Evolutionary conservation across 1,284 basidiomycete genomes (phyloP).

Genomic region (Sanghuangporus sanghuang): DNA sequence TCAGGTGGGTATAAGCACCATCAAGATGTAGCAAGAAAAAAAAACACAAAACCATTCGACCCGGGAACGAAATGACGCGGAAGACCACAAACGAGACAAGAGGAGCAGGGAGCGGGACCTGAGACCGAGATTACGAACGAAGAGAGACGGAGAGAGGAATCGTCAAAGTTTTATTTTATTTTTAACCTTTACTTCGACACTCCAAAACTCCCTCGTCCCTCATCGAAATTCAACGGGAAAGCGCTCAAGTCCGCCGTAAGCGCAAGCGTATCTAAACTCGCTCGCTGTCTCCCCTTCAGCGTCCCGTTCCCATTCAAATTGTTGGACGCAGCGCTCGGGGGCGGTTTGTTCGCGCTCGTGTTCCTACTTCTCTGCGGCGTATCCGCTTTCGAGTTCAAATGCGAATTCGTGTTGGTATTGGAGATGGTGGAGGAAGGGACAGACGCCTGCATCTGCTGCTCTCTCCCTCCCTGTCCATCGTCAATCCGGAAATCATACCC

Average conservation of each 20-base stretch:
- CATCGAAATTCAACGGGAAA: conserved; percentile 66
- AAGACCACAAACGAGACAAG: background rate
- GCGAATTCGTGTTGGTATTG: background rate
- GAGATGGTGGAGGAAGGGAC: conserved; percentile 9
- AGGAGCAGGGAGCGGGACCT: background rate
- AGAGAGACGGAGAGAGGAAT: background rate
- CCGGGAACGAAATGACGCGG: background rate
- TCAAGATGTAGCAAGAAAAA: conserved; percentile 10
- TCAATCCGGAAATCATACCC: conserved; percentile 80
- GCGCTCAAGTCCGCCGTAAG: conserved; percentile 74
- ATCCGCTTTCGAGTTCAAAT: no score
- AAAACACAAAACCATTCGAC: background rate
- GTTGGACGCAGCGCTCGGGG: conserved; percentile 17
- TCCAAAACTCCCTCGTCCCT: conserved; percentile 17
- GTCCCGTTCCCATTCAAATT: conserved; percentile 20
- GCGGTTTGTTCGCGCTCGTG: conserved; percentile 7
- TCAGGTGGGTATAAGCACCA: conserved; percentile 17
- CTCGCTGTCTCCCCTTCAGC: conserved; percentile 48
- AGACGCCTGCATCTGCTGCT: conserved; percentile 23
- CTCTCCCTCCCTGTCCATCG: conserved; percentile 9
- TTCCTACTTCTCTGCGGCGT: background rate
- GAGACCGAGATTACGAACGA: background rate
- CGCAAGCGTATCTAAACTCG: conserved; percentile 76
- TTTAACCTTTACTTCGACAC: conserved; percentile 4
- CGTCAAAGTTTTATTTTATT: background rate